These are phyloP conservation scores for Tinospora cordifolia DNA, from an alignment of 164 flowering plant genomes.

Conservation along the genomic window DNA sequence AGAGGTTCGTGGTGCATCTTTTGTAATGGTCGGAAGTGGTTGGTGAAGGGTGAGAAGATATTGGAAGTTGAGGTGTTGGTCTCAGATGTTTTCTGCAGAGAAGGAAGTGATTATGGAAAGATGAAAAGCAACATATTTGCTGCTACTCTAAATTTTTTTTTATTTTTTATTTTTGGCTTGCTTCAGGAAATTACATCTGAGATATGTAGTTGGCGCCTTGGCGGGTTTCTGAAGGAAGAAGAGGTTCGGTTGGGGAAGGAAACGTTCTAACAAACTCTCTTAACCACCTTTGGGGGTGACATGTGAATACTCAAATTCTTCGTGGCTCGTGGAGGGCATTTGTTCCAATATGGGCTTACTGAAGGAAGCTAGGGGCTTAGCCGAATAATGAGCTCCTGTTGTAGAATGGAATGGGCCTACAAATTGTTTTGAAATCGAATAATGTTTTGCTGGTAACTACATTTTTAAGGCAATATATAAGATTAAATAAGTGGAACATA, in stretches of 20 bases:
- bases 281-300: conserved; percentile 3
- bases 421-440: no score
- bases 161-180: not conserved
- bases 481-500: no score
- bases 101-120: conserved; percentile 30
- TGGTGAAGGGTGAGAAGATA: conserved; percentile 20
- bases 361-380: no score
- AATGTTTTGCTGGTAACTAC: no score
- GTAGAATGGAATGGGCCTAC: no score
- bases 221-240: conserved; percentile 57
- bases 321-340: no score
- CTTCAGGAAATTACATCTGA: not conserved
- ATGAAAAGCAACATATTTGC: conserved; percentile 45
- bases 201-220: conserved; percentile 29
- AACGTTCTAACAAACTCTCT: conserved; percentile 32
- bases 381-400: no score
- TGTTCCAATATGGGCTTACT: no score
- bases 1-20: conserved; percentile 16
- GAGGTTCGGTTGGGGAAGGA: conserved; percentile 36
- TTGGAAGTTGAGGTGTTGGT: conserved; percentile 54
- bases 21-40: conserved; percentile 28
- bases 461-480: no score
- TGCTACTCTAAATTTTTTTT: not conserved
- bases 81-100: conserved; percentile 24
- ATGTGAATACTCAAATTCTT: not conserved